Evolutionary conservation across 208 protist species (phyloP), one percentile per base, ranked within the genome.

Genomic region (Acanthamoeba royreba): DNA sequence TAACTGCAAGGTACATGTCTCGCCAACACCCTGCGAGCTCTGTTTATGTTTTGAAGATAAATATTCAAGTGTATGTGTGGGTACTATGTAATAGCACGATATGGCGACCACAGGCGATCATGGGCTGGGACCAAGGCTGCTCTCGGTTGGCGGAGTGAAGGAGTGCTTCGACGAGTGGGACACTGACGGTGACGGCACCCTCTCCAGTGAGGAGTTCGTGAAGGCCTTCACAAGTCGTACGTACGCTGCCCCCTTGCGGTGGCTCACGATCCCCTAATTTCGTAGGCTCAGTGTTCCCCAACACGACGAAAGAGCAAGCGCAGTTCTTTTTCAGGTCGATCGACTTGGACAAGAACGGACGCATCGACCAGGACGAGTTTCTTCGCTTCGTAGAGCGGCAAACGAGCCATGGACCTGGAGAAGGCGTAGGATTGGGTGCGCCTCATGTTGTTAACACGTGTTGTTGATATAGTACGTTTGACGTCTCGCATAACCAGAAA

Each of bases 361-460:
- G 33, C 40, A 81, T 81, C n/a, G 69, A 81, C 69, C 25, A 49
- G n/a, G 69, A 81, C 69, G 69, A 81, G 69, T 81, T 81, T 42
- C n/a, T 42, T 42, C 69, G 69, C 40, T 81, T 81, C 40, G 69
- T 81, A 19, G 69, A 81, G 13, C 33, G 69, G 15, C 69, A 81
- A n/a, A 42, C 38, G 40, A 33, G 47, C 61, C 47, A 22, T 15
- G 69, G 69, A 7, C 69, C 45, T 11, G 69, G 69, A 4, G 69
- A 81, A 81, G 69, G 69, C 69, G 31, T 43, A 15, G 69, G 69
- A 3, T 42, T 81, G 19, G 69, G 69, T 81, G 15, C 33, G 31
- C 2, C 63, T 77, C 43, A 15, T 22, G 15, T 4, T 25, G 63
- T 77, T 69, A n/a, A n/a, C n/a, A n/a, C n/a, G n/a, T n/a, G n/a